A percentile compares a stretch with the other conserved stretches of the same genome.
Conservation (phyloP, 1,139 yeast genomes). For the Arxiozyma slooffiae region DNA sequence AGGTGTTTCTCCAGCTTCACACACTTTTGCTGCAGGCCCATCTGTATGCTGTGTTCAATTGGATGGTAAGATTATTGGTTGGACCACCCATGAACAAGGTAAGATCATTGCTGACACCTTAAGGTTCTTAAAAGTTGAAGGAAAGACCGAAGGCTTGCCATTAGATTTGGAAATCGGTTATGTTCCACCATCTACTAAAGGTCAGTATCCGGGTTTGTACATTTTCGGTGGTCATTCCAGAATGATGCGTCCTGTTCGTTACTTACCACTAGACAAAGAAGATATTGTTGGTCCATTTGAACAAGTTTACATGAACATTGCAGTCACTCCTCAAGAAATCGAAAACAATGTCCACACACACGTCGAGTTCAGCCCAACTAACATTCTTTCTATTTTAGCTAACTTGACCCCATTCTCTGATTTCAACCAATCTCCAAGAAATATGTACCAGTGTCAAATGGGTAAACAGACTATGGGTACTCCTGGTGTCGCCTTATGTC, state of each 20-base stretch:
- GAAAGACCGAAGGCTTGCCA: conserved; percentile 61
- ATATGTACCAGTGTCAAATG: conserved; percentile 99
- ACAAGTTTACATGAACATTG: conserved; percentile 93
- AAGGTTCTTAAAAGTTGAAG: conserved; percentile 88
- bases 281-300: conserved; percentile 96
- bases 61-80: conserved; percentile 88
- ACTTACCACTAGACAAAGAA: conserved; percentile 69
- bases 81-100: conserved; percentile 89
- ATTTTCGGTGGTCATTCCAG: conserved; percentile 86
- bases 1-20: conserved; percentile 71
- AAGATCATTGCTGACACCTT: conserved; percentile 78
- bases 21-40: conserved; percentile 80
- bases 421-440: conserved; percentile 98
- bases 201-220: conserved; percentile 95
- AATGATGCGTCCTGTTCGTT: conserved; percentile 92
- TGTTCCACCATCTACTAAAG: conserved; percentile 88
- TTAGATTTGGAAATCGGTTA: conserved; percentile 83
- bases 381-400: conserved; percentile 85
- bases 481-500: conserved; percentile 89
- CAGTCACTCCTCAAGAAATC: conserved; percentile 90
- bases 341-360: conserved; percentile 74
- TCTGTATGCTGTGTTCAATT: conserved; percentile 79
- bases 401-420: conserved; percentile 96
- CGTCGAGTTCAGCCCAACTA: conserved; percentile 91
- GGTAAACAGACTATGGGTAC: conserved; percentile 99